Evolutionary conservation across 1,284 basidiomycete genomes (phyloP).

Genomic region (Sanghuangporus baumii): DNA sequence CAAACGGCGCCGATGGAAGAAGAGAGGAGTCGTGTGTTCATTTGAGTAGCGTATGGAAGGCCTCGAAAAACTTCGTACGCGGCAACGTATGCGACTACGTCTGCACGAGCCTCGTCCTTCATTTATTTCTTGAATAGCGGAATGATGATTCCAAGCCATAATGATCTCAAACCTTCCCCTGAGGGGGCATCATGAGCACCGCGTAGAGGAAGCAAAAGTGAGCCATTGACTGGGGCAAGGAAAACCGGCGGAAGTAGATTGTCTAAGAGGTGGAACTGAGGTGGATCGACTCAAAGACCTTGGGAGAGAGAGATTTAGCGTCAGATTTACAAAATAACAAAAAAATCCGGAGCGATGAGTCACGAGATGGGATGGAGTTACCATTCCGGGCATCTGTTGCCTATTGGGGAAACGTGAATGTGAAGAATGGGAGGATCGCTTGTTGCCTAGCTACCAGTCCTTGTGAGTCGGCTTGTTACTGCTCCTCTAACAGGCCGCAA

Average conservation of each 20-base stretch:
- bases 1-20: not conserved
- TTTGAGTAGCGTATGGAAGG: not conserved
- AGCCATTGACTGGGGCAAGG: not conserved
- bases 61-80: not conserved
- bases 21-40: not conserved
- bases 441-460: not conserved
- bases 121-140: not conserved
- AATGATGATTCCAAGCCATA: not conserved
- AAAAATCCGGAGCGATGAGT: not conserved
- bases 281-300: not conserved
- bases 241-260: not conserved
- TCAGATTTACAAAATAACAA: not conserved
- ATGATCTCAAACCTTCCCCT: not conserved
- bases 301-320: not conserved
- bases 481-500: slow-evolving; percentile 4
- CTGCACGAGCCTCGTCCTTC: too few species aligned
- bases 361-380: not conserved
- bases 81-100: not conserved
- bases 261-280: not conserved
- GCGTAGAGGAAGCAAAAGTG: not conserved
- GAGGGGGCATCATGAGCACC: not conserved
- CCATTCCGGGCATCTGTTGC: not conserved
- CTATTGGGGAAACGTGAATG: not conserved
- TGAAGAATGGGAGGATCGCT: not conserved
- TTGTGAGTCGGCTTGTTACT: not conserved